Base-by-base conservation (phyloP, 2,329 filamentous ascomycete genomes). In the Colletotrichum spaethianum region DNA sequence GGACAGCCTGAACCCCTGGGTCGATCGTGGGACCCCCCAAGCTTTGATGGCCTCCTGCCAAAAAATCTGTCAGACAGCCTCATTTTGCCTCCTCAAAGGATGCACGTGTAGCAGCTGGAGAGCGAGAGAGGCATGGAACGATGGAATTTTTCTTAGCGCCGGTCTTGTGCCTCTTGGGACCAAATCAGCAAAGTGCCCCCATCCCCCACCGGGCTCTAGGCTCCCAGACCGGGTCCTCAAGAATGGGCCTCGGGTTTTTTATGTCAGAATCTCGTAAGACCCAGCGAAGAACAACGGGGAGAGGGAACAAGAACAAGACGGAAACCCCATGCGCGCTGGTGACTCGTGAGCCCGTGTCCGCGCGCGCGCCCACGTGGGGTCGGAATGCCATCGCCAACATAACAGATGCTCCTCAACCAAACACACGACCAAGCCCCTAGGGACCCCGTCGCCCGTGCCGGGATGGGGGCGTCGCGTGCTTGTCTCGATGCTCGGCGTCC, bases 1-100 rank as follows among this genome's bases (percentile, higher is more conserved):
- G 48, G 61, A 63, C 18, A 42, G 61, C 33, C 36, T 31, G 20
- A 42, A 53, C 46, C 61, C 61, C 48, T 63, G 61, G 36, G 61
- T 31, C 33, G 61, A 63, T 63, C 48, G 48, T 55, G 48, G 44
- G 36, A 18, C 14, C 61, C 26, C 28, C 23, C 23, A 40, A 42
- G 61, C 18, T 26, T 33, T 18, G n/a, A 14, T 38, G 53, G 33
- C 33, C 14, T 38, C 53, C 33, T 40, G 20, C 3, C 53, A 26
- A 16, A 38, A 40, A 20, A 28, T 2, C 12, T 38, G 28, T 40
- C 16, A 50, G 44, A n/a, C 44, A 26, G 60, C 44, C 44, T 62
- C 33, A 14, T 26, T 38, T 50, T 52, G 44, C 60, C 60, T 48
- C 31, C 38, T 62, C 31, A 44, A 62, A 33, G 33, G 33, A 23